Evolutionary conservation across 164 flowering plant species (phyloP).

Genomic region (Nymphaea thermarum): DNA sequence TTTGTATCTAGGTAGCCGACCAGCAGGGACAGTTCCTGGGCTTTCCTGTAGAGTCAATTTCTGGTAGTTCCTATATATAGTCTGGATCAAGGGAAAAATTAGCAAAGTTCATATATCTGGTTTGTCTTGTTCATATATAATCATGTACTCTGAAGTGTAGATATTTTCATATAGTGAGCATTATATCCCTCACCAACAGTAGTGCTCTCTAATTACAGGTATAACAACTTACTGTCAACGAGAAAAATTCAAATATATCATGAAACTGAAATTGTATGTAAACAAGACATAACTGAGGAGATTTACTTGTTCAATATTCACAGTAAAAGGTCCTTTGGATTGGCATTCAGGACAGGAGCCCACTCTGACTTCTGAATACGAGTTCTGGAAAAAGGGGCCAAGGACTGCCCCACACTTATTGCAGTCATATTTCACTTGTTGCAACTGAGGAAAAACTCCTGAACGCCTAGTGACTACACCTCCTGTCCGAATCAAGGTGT

Average conservation of each 20-base stretch:
- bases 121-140: too few species aligned
- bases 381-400: slow-evolving; percentile 96
- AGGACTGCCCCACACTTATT: slow-evolving; percentile 53
- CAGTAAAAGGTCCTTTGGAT: slow-evolving; percentile 97
- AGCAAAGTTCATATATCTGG: neutral
- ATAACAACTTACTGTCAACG: too few species aligned
- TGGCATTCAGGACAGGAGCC: slow-evolving; percentile 99
- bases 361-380: slow-evolving; percentile 93
- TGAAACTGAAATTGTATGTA: too few species aligned
- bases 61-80: slow-evolving; percentile 85
- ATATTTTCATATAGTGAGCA: neutral
- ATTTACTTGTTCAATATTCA: slow-evolving; percentile 85
- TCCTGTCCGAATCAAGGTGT: slow-evolving; percentile 96
- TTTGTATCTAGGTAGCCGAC: slow-evolving; percentile 95
- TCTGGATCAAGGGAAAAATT: slow-evolving; percentile 30
- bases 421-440: slow-evolving; percentile 92
- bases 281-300: neutral
- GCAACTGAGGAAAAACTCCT: slow-evolving; percentile 96
- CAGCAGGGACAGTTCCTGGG: slow-evolving; percentile 94
- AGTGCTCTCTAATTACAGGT: too few species aligned
- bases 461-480: slow-evolving; percentile 96
- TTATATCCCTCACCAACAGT: too few species aligned
- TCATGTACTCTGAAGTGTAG: neutral
- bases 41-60: slow-evolving; percentile 94
- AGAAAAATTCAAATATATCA: too few species aligned